Evolutionary conservation across 1,284 basidiomycete genomes (phyloP), one percentile per base, ranked within the genome.

Genomic region (Athelia sp.): DNA sequence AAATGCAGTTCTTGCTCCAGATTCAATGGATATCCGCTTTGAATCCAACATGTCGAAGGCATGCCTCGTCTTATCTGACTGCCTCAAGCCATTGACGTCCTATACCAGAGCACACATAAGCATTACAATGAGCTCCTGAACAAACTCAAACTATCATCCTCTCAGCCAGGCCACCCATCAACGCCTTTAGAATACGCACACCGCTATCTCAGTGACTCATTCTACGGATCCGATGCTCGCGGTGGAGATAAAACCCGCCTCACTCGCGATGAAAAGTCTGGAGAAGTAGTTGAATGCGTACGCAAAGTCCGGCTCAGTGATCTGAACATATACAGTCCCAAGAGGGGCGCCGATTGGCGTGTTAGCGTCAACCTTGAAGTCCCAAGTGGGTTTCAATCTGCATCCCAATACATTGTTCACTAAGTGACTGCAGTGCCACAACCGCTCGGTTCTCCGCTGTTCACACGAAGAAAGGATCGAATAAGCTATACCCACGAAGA

Each of bases 401-500:
- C 47, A 22, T 34, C 32, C 15, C 19, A 17, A 8, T 40, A 6
- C n/a, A 17, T 40, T n/a, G 36, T 38, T n/a, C 11, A 9, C 1
- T 22, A 24, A 43, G 29, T 44, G 38, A 38, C 22, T 15, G 32
- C 53, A 88, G 85, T 79, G 10, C 54, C 71, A 1, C 82, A 81
- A 57, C 85, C 87, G 0, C 54, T 81, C 49, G 85, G 85, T 3
- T 63, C 74, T 3, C 68, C 82, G 0, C 73, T 73, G 2, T 71
- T 78, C 55, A 76, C 78, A 24, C 81, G 91, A 53, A 78, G 79
- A 69, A 99, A 97, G 71, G 93, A 99, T 66, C 78, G 97, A 32
- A 76, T 98, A 61, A 91, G 90, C 57, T 99, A 99, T 65, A 73
- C 84, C 2, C 95, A 98, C 67, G 93, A 98, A 68, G 84, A 95